phyloP scores from a whole-genome alignment of 192 early-diverging fungal species.

The Coemansia sp. region DNA sequence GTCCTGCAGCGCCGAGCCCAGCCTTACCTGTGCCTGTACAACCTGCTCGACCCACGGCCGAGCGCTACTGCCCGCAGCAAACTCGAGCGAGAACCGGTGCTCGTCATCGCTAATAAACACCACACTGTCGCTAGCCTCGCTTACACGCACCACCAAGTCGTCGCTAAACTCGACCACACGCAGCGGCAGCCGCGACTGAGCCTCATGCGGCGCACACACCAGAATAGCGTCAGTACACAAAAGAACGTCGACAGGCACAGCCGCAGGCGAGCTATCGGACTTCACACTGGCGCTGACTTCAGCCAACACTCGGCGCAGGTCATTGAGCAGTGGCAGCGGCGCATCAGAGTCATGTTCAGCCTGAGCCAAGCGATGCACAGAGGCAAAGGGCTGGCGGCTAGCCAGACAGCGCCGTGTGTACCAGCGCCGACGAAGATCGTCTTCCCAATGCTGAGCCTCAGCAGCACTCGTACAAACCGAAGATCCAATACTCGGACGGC shows the following conservation, averaged over 20 bases:
- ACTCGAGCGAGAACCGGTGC: slow-evolving; percentile 11
- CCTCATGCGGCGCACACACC: slow-evolving; percentile 13
- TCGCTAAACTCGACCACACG: slow-evolving; percentile 42
- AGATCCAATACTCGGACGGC: slow-evolving; percentile 19
- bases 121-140: not conserved
- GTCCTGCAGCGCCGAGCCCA: slow-evolving; percentile 38
- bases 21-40: slow-evolving; percentile 23
- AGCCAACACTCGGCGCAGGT: slow-evolving; percentile 36
- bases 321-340: slow-evolving; percentile 48
- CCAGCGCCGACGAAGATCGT: slow-evolving; percentile 47
- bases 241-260: slow-evolving; percentile 22
- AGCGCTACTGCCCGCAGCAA: slow-evolving; percentile 24
- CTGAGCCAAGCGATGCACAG: slow-evolving; percentile 36
- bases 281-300: slow-evolving; percentile 18
- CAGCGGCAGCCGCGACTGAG: slow-evolving; percentile 14
- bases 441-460: slow-evolving; percentile 33
- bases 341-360: slow-evolving; percentile 33
- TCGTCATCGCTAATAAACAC: slow-evolving; percentile 24
- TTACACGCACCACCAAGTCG: slow-evolving; percentile 28
- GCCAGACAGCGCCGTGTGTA: slow-evolving; percentile 46
- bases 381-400: slow-evolving; percentile 42
- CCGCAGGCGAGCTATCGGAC: not conserved
- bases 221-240: slow-evolving; percentile 47
- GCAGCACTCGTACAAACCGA: slow-evolving; percentile 7
- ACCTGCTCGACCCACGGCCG: slow-evolving; percentile 35